These are phyloP conservation scores for Penicillium lividum DNA, from an alignment of 495 filamentous ascomycete genomes.

Conservation along the genomic window DNA sequence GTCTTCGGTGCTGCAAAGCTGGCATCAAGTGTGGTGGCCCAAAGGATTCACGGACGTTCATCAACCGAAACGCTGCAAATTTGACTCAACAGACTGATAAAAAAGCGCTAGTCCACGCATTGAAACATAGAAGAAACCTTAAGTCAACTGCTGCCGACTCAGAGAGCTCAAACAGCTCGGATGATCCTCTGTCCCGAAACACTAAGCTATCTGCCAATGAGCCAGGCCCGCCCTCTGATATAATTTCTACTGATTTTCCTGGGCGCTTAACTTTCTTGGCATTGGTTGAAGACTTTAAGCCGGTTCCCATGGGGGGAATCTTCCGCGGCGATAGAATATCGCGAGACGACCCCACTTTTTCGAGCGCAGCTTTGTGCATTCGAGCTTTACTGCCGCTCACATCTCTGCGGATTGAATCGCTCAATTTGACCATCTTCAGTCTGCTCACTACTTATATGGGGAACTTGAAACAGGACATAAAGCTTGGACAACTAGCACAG, in stretches of 20 bases:
- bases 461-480: neutral
- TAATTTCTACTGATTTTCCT: neutral
- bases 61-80: conserved; percentile 1
- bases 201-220: neutral
- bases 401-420: neutral
- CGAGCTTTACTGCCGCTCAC: conserved; percentile 5
- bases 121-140: neutral
- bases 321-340: conserved; percentile 1
- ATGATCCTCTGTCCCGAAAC: neutral
- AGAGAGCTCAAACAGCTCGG: neutral
- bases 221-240: neutral
- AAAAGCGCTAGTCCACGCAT: conserved; percentile 4
- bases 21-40: conserved; percentile 1
- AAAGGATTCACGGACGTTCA: conserved; percentile 1
- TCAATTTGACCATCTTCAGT: neutral
- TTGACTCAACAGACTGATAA: neutral
- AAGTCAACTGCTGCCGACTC: neutral
- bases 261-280: neutral
- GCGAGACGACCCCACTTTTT: neutral
- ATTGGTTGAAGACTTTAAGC: conserved; percentile 1
- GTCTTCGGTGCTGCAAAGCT: conserved; percentile 5
- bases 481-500: neutral
- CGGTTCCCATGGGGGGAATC: neutral
- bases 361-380: conserved; percentile 3
- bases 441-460: conserved; percentile 1